Base-by-base conservation (phyloP, 2,329 filamentous ascomycete species). In the Cordyceps farinosa region DNA sequence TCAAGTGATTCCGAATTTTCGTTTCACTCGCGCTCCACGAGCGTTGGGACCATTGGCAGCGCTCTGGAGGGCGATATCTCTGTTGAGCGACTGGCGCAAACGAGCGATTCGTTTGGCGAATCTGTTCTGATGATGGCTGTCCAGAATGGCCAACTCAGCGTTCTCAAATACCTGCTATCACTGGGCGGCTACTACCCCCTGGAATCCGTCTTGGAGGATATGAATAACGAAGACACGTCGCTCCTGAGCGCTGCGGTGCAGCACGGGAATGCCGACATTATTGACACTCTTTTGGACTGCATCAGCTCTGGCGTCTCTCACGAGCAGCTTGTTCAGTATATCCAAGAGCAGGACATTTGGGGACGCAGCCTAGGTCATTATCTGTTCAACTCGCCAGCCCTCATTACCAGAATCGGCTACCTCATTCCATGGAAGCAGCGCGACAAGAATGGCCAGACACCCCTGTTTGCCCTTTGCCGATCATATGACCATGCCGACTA, bases 361-460 rank as follows among this genome's bases (percentile, higher is more conserved):
- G 95, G 94, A 29, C 88, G 95, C 69, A 96, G 92, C 66, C 85
- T 91, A 59, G 95, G 90, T n/a, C 95, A 99, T 75, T 99, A 99
- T 74, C 82, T 99, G 17, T 99, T 99, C 78, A 90, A 97, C 71
- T 89, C 91, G 9, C 95, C 95, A 2, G 82, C 85, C 60, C 80
- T 99, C 27, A 95, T 99, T 68, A 79, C 81, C 51, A 83, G 84
- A 61, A 88, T 98, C 65, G 93, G 92, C 2, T 82, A 84, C 65
- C 77, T 94, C 67, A 80, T 99, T 60, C 90, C 92, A 9, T 99
- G 95, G 95, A 85, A 87, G 64, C 87, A 96, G 74, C 92, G 89
- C 68, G 95, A 99, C 75, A 96, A 92, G 74, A 97, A 98, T 72
- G 95, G 95, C 0, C 95, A 98, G 76, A 99, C 96, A n/a, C 96